phyloP scores from a whole-genome alignment of 164 flowering plant genomes.

The Dillenia suffruticosa region DNA sequence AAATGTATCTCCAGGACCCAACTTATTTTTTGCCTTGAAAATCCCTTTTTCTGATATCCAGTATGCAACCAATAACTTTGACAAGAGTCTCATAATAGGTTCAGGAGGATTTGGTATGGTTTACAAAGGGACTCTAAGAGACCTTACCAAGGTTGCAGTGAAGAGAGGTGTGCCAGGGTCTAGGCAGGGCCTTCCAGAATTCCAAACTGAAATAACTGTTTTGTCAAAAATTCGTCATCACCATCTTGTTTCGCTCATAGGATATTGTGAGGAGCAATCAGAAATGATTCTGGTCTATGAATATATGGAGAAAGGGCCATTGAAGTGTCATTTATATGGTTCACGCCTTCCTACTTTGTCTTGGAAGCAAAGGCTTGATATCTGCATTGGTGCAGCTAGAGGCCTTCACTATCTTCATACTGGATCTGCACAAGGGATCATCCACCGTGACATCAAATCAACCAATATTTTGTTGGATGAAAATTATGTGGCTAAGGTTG shows the following conservation, averaged over 20 bases:
- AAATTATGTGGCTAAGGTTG: conserved; percentile 54
- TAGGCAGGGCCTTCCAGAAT: conserved; percentile 78
- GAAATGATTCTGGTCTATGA: conserved; percentile 87
- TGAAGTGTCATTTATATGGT: conserved; percentile 68
- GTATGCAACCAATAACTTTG: conserved; percentile 59
- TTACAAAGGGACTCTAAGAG: conserved; percentile 61
- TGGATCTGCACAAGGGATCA: conserved; percentile 62
- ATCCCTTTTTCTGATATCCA: conserved; percentile 65
- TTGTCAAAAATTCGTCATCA: conserved; percentile 67
- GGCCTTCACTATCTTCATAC: conserved; percentile 45
- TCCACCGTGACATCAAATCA: conserved; percentile 70
- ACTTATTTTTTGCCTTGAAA: conserved; percentile 37
- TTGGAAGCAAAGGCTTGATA: conserved; percentile 42
- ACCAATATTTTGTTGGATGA: conserved; percentile 44
- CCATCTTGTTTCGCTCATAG: conserved; percentile 74
- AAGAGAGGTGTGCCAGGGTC: conserved; percentile 73
- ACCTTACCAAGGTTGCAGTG: conserved; percentile 63
- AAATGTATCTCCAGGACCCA: conserved; percentile 38
- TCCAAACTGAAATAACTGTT: conserved; percentile 67
- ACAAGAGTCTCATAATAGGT: conserved; percentile 54
- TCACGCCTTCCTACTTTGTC: conserved; percentile 43
- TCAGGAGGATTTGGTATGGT: conserved; percentile 89
- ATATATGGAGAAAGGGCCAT: conserved; percentile 74
- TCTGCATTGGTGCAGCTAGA: conserved; percentile 47
- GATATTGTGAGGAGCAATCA: conserved; percentile 72